Percentiles rank a stretch among this genome's conserved stretches.
phyloP scores from a whole-genome alignment of 805 yeast genomes.

The Priceomyces castillae region DNA sequence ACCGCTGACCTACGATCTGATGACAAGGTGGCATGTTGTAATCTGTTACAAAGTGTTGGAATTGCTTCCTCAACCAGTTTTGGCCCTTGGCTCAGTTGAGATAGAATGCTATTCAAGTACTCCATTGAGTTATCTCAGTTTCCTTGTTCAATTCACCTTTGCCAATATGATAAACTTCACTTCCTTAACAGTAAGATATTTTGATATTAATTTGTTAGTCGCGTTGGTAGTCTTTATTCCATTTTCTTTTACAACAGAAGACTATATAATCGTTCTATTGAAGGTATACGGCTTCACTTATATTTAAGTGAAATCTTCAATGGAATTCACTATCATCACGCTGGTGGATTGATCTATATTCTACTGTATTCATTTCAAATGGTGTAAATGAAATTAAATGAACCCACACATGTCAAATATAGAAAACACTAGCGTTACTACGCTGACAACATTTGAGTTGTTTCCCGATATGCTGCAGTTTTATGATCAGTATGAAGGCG shows the following conservation, averaged over 20 bases:
- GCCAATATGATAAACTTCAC: background rate
- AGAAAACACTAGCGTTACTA: background rate
- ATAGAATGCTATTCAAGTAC: constrained; percentile 35
- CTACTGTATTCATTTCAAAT: too few species aligned
- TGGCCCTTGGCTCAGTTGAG: constrained; percentile 28
- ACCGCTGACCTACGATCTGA: constrained; percentile 91
- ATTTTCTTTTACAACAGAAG: too few species aligned
- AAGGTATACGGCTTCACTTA: too few species aligned
- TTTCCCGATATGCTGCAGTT: constrained; percentile 25
- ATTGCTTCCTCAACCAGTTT: constrained; percentile 77
- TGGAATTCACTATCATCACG: too few species aligned
- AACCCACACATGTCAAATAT: background rate
- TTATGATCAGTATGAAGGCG: background rate
- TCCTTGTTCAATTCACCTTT: background rate
- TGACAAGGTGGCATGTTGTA: constrained; percentile 75
- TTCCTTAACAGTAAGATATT: too few species aligned
- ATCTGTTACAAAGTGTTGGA: constrained; percentile 82
- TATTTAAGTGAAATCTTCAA: too few species aligned
- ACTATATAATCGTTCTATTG: too few species aligned
- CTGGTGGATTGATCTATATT: too few species aligned
- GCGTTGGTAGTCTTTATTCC: too few species aligned
- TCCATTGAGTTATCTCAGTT: constrained; percentile 24
- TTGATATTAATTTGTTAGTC: too few species aligned
- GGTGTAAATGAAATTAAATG: too few species aligned
- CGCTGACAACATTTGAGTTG: constrained; percentile 13